A percentile compares a stretch with the other conserved stretches of the same genome.
phyloP scores from a whole-genome alignment of 805 yeast species.

The Brettanomyces naardenensis region DNA sequence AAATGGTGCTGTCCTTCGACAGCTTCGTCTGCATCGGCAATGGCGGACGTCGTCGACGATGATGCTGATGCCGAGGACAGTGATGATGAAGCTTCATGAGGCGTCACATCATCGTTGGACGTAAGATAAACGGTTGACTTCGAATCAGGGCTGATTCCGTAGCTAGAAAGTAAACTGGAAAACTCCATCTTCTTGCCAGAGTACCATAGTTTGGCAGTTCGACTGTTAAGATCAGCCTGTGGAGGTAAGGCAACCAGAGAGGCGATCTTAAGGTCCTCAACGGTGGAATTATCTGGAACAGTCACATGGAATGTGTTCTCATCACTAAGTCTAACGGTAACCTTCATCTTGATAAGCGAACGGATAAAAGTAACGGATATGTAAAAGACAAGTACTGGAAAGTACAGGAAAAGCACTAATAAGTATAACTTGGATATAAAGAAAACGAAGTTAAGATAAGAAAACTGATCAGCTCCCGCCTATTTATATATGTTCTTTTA shows the following conservation, averaged over 20 bases:
- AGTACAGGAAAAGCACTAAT: too few relatives aligned
- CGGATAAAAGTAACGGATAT: too few relatives aligned
- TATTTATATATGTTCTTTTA: too few relatives aligned
- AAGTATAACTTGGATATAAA: too few relatives aligned
- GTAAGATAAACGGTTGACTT: constrained; percentile 25
- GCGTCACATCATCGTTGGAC: constrained; percentile 7
- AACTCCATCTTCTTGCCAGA: constrained; percentile 26
- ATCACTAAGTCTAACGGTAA: constrained; percentile 32
- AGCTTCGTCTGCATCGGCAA: constrained; percentile 3
- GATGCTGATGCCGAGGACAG: too few relatives aligned
- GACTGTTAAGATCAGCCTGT: constrained; percentile 8
- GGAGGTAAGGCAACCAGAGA: constrained; percentile 34
- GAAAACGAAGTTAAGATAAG: too few relatives aligned
- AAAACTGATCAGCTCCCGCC: too few relatives aligned
- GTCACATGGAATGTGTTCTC: constrained; percentile 33
- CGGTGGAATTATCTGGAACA: constrained; percentile 45
- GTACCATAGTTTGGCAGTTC: constrained; percentile 23
- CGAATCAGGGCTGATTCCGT: constrained; percentile 21
- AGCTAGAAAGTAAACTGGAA: constrained; percentile 15
- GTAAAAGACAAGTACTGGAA: too few relatives aligned
- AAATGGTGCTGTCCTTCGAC: constrained; percentile 2
- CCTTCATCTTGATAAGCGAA: constrained; percentile 37
- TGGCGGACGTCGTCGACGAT: not conserved
- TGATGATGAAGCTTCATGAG: too few relatives aligned
- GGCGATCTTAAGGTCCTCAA: constrained; percentile 40